Evolutionary conservation across 2,329 filamentous ascomycete genomes (phyloP), one percentile per base, ranked within the genome.

Genomic region (Mycosphaerella sp.): DNA sequence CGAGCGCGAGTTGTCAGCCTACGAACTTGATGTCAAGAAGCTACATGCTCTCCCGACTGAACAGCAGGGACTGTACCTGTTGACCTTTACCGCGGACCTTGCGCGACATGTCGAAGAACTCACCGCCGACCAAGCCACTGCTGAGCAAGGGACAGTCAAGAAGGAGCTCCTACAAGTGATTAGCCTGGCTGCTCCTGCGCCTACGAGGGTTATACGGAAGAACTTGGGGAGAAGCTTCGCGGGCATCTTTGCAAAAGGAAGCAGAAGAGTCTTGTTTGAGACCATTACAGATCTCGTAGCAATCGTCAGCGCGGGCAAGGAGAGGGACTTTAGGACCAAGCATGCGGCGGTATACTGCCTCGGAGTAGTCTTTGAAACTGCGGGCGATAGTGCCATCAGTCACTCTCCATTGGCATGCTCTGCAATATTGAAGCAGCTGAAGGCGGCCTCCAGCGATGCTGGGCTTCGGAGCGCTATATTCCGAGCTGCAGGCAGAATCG

Each of bases 91-190:
- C 36, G 86, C 90, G 29, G 83, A 86, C 57, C 79, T 98, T 53
- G 85, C 84, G 59, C 86, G 86, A 63, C 87, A 96, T 78, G 87
- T 95, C 43, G 78, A 84, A 51, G 76, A 76, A 12, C 80, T 97
- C 45, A 81, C 83, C 50, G 78, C 83, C 58, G 89, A 95, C 63
- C 87, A 87, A 67, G 87, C 91, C 62, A 92, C 88, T 21, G 82
- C 87, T 10, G 87, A 96, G 73, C 93, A 98, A 72, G 84, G 90
- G 65, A 88, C 89, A 69, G 79, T 98, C 64, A 96, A 96, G 74
- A 91, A 88, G 70, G 90, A 97, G 78, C 80, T 96, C 62, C 88
- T 97, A 71, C 89, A 95, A 73, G 86, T 98, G 69, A 81, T 98
- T 70, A 90, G 85, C 66, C 81, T 98, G 39, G 70, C 83, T 46